Conservation (phyloP, 805 yeast species). For the Hanseniaspora osmophila region DNA sequence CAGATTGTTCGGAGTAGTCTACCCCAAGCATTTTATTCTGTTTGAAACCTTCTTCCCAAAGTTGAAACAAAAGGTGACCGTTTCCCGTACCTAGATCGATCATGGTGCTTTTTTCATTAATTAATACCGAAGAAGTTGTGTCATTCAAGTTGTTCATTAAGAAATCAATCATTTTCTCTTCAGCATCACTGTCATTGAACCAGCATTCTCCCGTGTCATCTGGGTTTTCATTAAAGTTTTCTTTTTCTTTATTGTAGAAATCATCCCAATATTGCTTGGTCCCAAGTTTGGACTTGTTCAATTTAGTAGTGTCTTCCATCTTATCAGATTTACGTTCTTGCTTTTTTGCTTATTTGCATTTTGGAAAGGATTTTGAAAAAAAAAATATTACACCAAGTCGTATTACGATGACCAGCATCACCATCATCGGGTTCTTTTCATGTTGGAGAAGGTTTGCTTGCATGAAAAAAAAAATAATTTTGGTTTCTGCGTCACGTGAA, state of each 20-base stretch:
- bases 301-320: constrained; percentile 30
- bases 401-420: not conserved
- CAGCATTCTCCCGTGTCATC: constrained; percentile 91
- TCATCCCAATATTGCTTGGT: constrained; percentile 87
- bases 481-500: too few relatives aligned
- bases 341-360: not conserved
- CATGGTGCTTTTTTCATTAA: constrained; percentile 25
- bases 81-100: constrained; percentile 93
- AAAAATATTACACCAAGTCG: not conserved
- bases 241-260: constrained; percentile 60
- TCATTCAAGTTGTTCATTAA: constrained; percentile 35
- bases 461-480: too few relatives aligned
- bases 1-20: constrained; percentile 77
- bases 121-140: constrained; percentile 13
- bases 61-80: constrained; percentile 70
- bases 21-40: constrained; percentile 53
- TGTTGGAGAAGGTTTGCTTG: too few relatives aligned
- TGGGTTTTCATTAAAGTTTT: constrained; percentile 57
- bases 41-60: constrained; percentile 45
- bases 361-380: not conserved
- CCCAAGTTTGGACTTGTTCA: constrained; percentile 73
- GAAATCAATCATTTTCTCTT: constrained; percentile 64
- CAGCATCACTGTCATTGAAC: constrained; percentile 95
- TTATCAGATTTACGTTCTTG: too few relatives aligned
- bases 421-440: not conserved